A percentile compares a stretch with the other conserved stretches of the same genome.
Conservation (phyloP, 352 stramenopile genomes). For the Aphanomyces astaci region DNA sequence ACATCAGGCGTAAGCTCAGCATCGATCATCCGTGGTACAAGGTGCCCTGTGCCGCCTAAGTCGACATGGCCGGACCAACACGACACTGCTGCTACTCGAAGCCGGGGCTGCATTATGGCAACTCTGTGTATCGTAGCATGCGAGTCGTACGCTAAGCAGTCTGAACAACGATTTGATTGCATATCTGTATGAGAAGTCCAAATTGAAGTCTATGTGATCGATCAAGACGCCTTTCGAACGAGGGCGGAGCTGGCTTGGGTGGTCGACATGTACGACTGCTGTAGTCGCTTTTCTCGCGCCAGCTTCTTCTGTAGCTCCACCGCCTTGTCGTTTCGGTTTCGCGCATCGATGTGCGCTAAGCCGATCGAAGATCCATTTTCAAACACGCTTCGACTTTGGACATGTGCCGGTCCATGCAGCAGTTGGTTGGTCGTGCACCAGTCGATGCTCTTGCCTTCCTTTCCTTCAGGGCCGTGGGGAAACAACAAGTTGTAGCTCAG, state of each 20-base stretch:
- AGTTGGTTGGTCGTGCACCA: slow-evolving; percentile 28
- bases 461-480: slow-evolving; percentile 40
- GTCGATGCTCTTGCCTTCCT: slow-evolving; percentile 14
- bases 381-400: slow-evolving; percentile 38
- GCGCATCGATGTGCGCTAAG: slow-evolving; percentile 43
- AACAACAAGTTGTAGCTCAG: slow-evolving; percentile 70
- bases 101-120: no score
- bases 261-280: slow-evolving; percentile 57
- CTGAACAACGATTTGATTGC: no score
- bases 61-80: no score
- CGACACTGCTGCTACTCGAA: no score
- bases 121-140: no score
- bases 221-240: slow-evolving; percentile 21
- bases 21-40: slow-evolving; percentile 21
- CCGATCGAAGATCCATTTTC: slow-evolving; percentile 45
- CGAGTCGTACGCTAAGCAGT: no score
- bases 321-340: slow-evolving; percentile 24
- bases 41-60: neutral
- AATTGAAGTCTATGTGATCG: no score
- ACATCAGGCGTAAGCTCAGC: slow-evolving; percentile 18
- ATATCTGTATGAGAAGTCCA: no score
- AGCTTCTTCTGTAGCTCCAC: slow-evolving; percentile 31
- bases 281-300: slow-evolving; percentile 31
- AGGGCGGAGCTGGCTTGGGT: slow-evolving; percentile 31
- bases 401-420: slow-evolving; percentile 47